These are phyloP conservation scores for Fusarium cicatricum DNA, from an alignment of 2,329 filamentous ascomycete species.

Conservation along the genomic window DNA sequence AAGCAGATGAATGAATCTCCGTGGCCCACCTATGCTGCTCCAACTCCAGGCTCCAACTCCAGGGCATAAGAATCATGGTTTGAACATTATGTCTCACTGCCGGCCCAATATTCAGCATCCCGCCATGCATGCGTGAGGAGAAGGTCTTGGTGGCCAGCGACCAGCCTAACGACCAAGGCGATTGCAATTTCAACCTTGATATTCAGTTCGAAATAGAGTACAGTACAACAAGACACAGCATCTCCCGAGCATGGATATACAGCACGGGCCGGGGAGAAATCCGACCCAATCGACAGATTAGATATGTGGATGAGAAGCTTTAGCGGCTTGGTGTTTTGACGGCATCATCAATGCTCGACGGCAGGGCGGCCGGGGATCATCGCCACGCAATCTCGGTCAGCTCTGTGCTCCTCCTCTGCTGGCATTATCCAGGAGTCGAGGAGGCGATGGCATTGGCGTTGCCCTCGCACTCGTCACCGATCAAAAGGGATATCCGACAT, in stretches of 20 bases:
- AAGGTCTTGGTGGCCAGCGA: background rate
- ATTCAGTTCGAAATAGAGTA: slow-evolving; percentile 23
- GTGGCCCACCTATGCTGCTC: background rate
- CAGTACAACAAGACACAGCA: slow-evolving; percentile 11
- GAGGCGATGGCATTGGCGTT: background rate
- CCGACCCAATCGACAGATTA: background rate
- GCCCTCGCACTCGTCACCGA: slow-evolving; percentile 9
- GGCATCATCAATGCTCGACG: background rate
- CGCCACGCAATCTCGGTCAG: slow-evolving; percentile 13
- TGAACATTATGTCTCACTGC: slow-evolving; percentile 10
- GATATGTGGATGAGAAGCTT: background rate
- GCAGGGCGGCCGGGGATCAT: background rate
- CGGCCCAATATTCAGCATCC: slow-evolving; percentile 11
- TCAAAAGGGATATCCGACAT: slow-evolving; percentile 3
- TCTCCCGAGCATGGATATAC: background rate
- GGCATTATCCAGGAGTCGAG: slow-evolving; percentile 2
- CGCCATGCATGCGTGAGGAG: slow-evolving; percentile 7
- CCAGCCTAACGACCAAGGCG: background rate
- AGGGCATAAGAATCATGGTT: too few relatives aligned
- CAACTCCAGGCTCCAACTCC: too few relatives aligned
- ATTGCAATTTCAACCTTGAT: background rate
- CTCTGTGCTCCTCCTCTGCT: background rate
- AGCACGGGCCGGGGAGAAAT: slow-evolving; percentile 4
- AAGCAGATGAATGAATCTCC: too few relatives aligned
- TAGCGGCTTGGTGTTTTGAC: background rate